These are phyloP conservation scores for Hyaloscypha variabilis DNA, from an alignment of 495 filamentous ascomycete genomes.

Conservation along the genomic window DNA sequence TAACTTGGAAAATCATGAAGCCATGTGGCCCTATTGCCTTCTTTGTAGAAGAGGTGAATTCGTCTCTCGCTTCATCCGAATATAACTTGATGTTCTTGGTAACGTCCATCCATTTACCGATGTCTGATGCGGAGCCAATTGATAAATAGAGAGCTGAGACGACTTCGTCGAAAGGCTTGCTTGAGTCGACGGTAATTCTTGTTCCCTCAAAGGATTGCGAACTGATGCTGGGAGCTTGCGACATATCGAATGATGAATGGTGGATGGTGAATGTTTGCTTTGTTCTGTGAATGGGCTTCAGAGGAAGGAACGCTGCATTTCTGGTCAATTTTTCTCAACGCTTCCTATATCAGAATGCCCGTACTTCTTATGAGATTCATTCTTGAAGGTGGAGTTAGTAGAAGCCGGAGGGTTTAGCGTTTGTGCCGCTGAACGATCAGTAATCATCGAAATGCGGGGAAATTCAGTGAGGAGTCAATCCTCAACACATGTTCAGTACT, in stretches of 20 bases:
- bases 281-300: background rate
- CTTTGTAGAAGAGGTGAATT: conserved; percentile 1
- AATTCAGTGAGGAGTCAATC: background rate
- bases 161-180: conserved; percentile 1
- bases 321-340: background rate
- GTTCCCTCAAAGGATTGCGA: background rate
- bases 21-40: conserved; percentile 17
- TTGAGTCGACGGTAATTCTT: conserved; percentile 9
- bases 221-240: background rate
- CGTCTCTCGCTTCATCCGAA: background rate
- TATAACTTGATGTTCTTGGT: conserved; percentile 5
- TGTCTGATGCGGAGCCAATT: conserved; percentile 8
- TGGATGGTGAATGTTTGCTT: background rate
- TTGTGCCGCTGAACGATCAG: background rate
- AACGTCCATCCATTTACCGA: background rate
- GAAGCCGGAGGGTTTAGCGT: background rate
- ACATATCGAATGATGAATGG: background rate
- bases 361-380: background rate
- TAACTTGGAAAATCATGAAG: conserved; percentile 28
- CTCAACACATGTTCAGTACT: background rate
- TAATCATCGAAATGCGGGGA: background rate
- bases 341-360: background rate
- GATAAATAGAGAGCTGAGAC: conserved; percentile 11
- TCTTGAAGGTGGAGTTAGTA: background rate
- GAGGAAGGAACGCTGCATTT: background rate